These are phyloP conservation scores for Sporothrix pseudoabietina DNA, from an alignment of 2,329 filamentous ascomycete genomes.

Conservation along the genomic window DNA sequence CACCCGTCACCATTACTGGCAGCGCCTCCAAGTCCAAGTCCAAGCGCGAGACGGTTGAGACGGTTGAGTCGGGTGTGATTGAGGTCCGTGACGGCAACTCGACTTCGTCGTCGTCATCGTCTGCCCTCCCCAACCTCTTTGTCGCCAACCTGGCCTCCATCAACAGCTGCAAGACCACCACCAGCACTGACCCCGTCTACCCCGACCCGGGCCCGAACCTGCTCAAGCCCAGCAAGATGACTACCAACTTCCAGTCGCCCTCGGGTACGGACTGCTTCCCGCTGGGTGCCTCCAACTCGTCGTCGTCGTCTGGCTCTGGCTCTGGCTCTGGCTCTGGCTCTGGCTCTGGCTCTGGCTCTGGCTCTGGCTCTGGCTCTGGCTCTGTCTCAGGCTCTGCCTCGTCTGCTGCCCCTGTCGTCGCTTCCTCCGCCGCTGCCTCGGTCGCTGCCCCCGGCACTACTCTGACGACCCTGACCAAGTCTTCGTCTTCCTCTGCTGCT, in stretches of 20 bases:
- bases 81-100: slow-evolving; percentile 20
- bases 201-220: slow-evolving; percentile 38
- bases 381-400: slow-evolving; percentile 6
- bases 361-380: slow-evolving; percentile 1
- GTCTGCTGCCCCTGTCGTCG: neutral
- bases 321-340: slow-evolving; percentile 7
- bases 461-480: neutral
- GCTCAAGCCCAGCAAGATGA: slow-evolving; percentile 35
- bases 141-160: slow-evolving; percentile 54
- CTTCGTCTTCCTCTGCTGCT: neutral
- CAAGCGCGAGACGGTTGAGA: slow-evolving; percentile 29
- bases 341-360: slow-evolving; percentile 27
- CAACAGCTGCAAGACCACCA: slow-evolving; percentile 35
- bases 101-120: neutral
- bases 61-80: slow-evolving; percentile 35
- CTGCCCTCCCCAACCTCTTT: slow-evolving; percentile 57
- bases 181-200: slow-evolving; percentile 36
- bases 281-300: slow-evolving; percentile 23
- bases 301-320: slow-evolving; percentile 24
- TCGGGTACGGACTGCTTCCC: slow-evolving; percentile 35
- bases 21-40: slow-evolving; percentile 34
- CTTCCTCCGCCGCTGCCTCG: slow-evolving; percentile 32
- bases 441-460: slow-evolving; percentile 32
- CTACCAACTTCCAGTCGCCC: slow-evolving; percentile 32
- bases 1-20: slow-evolving; percentile 54